phyloP scores from a whole-genome alignment of 139 green algal genomes.

The Ettlia oleoabundans region DNA sequence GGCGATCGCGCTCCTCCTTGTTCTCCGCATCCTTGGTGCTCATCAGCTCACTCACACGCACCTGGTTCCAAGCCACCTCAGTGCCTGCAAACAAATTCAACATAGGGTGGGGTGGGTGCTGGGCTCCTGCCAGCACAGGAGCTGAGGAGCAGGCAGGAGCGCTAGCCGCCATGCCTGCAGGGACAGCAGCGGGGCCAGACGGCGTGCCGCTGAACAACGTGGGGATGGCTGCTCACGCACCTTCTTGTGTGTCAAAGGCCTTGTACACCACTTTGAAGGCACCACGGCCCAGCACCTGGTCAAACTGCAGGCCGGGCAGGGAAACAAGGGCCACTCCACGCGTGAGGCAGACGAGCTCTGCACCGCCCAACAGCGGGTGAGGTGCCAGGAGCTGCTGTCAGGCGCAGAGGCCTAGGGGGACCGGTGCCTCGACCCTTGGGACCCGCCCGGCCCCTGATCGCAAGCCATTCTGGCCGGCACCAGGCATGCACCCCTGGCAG shows the following conservation, averaged over 20 bases:
- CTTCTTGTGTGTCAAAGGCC: conserved; percentile 95
- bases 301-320: conserved; percentile 59
- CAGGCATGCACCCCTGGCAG: background rate
- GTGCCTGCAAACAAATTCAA: conserved; percentile 52
- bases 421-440: too few species aligned
- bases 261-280: conserved; percentile 99
- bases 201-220: too few species aligned
- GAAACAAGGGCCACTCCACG: background rate
- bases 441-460: too few species aligned
- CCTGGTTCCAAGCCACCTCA: conserved; percentile 99
- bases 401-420: too few species aligned
- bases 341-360: too few species aligned
- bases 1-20: conserved; percentile 84
- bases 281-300: conserved; percentile 89
- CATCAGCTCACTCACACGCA: conserved; percentile 78
- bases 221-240: too few species aligned
- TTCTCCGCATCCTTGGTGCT: conserved; percentile 35
- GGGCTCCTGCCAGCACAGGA: too few species aligned
- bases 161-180: too few species aligned
- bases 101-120: background rate
- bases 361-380: too few species aligned
- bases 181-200: background rate
- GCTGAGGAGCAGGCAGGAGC: too few species aligned
- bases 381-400: too few species aligned
- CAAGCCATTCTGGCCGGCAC: too few species aligned